These are phyloP conservation scores for Astragalus membranaceus DNA, from an alignment of 306 rosid species.

Conservation along the genomic window DNA sequence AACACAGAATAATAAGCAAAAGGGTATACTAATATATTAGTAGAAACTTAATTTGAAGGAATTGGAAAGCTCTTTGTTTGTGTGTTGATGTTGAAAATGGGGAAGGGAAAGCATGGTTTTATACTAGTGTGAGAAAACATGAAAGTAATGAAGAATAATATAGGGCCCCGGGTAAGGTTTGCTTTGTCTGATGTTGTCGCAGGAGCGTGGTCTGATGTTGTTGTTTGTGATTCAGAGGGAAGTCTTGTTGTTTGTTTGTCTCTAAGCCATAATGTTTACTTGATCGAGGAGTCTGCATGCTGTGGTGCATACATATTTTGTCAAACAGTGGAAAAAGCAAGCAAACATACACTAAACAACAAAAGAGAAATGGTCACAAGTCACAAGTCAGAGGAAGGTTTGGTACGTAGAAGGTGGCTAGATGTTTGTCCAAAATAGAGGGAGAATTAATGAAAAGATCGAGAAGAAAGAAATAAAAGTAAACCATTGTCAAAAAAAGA, in stretches of 20 bases:
- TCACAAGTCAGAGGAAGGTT: not conserved
- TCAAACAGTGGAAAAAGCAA: slow-evolving; percentile 1
- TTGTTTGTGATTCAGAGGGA: slow-evolving; percentile 8
- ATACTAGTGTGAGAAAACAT: not conserved
- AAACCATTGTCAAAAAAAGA: no score
- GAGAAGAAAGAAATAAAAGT: not conserved
- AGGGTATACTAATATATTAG: no score
- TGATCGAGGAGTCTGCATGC: not conserved
- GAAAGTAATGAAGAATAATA: not conserved
- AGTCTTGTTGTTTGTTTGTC: not conserved
- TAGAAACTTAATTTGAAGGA: not conserved
- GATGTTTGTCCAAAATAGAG: slow-evolving; percentile 15
- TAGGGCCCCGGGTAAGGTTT: not conserved
- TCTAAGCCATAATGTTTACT: not conserved
- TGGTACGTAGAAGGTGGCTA: not conserved
- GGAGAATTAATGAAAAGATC: not conserved
- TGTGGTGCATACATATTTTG: slow-evolving; percentile 8
- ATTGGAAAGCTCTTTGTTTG: not conserved
- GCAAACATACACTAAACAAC: not conserved
- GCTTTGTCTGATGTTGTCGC: slow-evolving; percentile 22
- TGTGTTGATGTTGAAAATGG: not conserved
- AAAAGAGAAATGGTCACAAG: not conserved
- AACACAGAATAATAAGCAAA: no score
- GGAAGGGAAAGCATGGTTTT: not conserved
- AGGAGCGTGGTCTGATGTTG: slow-evolving; percentile 12